Base-by-base conservation (phyloP, 2,329 filamentous ascomycete genomes). In the Cladosporium sp. region DNA sequence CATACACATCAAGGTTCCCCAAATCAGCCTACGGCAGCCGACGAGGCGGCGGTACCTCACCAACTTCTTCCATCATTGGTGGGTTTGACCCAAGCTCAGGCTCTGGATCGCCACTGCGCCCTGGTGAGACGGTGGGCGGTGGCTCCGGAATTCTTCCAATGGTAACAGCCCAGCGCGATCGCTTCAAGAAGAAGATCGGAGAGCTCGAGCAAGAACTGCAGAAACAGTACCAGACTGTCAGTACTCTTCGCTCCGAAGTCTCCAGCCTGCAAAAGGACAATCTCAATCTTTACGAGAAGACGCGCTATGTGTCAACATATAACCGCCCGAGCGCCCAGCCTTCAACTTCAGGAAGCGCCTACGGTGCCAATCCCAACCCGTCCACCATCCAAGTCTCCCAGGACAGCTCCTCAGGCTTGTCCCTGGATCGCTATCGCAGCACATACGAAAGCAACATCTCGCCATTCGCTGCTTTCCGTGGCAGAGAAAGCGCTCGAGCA, bases 1-100 rank as follows among this genome's bases (percentile, higher is more conserved):
- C 94, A 3, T 96, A 97, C 77, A 87, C 89, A 61, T 94, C 91
- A 26, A 87, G 91, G 59, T 91, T 93, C 74, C 89, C 91, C 2
- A 88, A 87, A 71, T 88, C 91, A 14, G 80, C 81, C 3, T 83
- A 81, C 66, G 75, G 74, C 47, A 81, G 87, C 21, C 86, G 91
- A 59, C 87, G 88, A 73, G 86, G 90, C 47, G 87, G 90, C 34
- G 87, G 90, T 49, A 87, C 90, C 18, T 98, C 95, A 2, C 96
- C 95, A 0, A 98, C 95, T 0, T 98, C 94, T 4, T 98, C 94
- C 24, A 98, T 99, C 73, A 98, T 99, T 73, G 97, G 93, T 67
- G 95, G 95, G n/a, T 93, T 97, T 75, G 92, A 96, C 74, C 89
- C 91, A 26, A 85, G 87, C 15, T 69, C 69, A n/a, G 71, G 73